A percentile compares a stretch with the other conserved stretches of the same genome.
Evolutionary conservation across 495 filamentous ascomycete species (phyloP).

Genomic region (Lasiosphaeria miniovina): DNA sequence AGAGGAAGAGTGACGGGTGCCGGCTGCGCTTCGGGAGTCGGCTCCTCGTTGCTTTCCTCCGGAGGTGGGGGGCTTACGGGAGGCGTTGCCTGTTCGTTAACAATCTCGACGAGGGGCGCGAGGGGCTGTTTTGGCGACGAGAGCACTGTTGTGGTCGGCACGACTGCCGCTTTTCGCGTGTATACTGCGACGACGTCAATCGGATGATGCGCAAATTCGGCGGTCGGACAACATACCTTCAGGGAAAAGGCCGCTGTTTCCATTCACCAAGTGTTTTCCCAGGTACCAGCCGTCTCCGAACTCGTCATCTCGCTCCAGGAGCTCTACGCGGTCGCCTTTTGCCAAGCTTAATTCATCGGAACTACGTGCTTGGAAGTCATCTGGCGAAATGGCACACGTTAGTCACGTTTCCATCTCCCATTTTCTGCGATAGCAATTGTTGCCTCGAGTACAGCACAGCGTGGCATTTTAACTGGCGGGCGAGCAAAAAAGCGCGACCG

Average conservation of each 20-base stretch:
- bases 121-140: conserved; percentile 28
- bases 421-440: conserved; percentile 11
- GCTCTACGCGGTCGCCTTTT: conserved; percentile 84
- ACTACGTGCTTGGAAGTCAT: conserved; percentile 88
- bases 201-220: background rate
- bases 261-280: conserved; percentile 73
- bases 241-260: conserved; percentile 80
- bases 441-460: background rate
- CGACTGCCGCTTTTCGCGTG: conserved; percentile 41
- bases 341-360: conserved; percentile 86
- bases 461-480: background rate
- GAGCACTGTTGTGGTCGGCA: conserved; percentile 23
- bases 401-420: conserved; percentile 1
- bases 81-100: conserved; percentile 25
- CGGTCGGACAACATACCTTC: conserved; percentile 59
- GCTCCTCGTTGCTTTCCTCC: conserved; percentile 40
- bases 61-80: conserved; percentile 32
- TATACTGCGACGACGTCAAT: conserved; percentile 43
- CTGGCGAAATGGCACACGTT: conserved; percentile 28
- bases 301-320: conserved; percentile 93
- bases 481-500: background rate
- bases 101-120: conserved; percentile 30
- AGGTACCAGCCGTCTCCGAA: conserved; percentile 98
- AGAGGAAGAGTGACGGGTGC: conserved; percentile 37
- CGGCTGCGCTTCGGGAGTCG: conserved; percentile 35